Evolutionary conservation across 1,139 yeast genomes (phyloP).

Genomic region (Meyerozyma sp.): DNA sequence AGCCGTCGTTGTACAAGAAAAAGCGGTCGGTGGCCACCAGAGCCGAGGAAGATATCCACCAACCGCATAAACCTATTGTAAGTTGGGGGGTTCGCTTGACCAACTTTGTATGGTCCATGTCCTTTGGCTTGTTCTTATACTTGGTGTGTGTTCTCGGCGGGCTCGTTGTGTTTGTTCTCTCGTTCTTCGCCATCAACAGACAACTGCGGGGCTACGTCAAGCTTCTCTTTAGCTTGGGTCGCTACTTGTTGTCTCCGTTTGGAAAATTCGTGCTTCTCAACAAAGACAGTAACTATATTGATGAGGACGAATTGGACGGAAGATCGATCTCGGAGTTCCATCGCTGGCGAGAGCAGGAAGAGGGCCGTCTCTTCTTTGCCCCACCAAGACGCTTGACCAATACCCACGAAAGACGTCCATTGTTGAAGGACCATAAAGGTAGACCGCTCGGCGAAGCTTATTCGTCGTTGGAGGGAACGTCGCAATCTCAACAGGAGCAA

Average conservation of each 20-base stretch:
- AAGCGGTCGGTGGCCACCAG: conserved; percentile 85
- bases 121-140: conserved; percentile 64
- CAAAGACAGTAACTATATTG: conserved; percentile 73
- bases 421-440: conserved; percentile 41
- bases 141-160: conserved; percentile 47
- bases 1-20: conserved; percentile 93
- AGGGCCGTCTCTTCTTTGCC: conserved; percentile 66
- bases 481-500: conserved; percentile 1
- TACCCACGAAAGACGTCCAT: conserved; percentile 30
- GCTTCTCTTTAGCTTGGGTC: conserved; percentile 58
- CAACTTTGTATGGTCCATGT: conserved; percentile 70
- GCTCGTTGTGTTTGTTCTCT: conserved; percentile 34
- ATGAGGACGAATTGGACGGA: conserved; percentile 89
- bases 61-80: conserved; percentile 50
- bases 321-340: conserved; percentile 79
- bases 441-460: conserved; percentile 38
- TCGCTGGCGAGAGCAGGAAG: conserved; percentile 81
- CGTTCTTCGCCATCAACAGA: conserved; percentile 42
- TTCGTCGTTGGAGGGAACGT: conserved; percentile 21
- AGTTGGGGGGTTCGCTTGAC: conserved; percentile 62
- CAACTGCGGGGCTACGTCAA: conserved; percentile 51
- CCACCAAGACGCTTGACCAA: conserved; percentile 49
- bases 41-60: conserved; percentile 91
- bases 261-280: conserved; percentile 81
- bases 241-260: conserved; percentile 75